A percentile compares a stretch with the other conserved stretches of the same genome.
phyloP scores from a whole-genome alignment of 2,329 filamentous ascomycete species.

The Penicillium corylophilum region DNA sequence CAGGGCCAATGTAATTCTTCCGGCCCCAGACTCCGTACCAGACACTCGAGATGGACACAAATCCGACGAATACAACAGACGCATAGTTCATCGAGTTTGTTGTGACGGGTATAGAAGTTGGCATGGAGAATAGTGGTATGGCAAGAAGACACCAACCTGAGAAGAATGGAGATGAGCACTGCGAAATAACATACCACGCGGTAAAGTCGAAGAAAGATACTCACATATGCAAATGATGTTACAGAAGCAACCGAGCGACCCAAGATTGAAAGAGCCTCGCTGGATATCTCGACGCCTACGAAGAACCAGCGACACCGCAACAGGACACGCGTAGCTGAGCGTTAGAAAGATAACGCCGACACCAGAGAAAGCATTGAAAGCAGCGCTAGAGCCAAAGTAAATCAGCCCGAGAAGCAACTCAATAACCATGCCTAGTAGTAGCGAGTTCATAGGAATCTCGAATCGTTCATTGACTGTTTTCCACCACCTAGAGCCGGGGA shows the following conservation, averaged over 20 bases:
- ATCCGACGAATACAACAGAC: conserved; percentile 66
- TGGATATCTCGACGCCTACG: conserved; percentile 57
- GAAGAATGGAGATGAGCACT: background rate
- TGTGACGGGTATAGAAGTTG: conserved; percentile 58
- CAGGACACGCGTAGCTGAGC: conserved; percentile 65
- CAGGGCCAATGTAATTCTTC: conserved; percentile 49
- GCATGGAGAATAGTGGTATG: conserved; percentile 63
- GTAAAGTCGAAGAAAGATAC: background rate
- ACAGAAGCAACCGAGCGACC: conserved; percentile 58
- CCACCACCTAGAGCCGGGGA: conserved; percentile 66
- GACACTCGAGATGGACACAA: conserved; percentile 57
- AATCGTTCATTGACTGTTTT: conserved; percentile 60
- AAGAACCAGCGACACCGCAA: conserved; percentile 57
- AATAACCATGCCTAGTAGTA: conserved; percentile 65
- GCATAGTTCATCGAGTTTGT: conserved; percentile 67
- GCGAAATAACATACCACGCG: too few species aligned
- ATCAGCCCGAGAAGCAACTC: conserved; percentile 70
- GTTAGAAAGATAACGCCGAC: conserved; percentile 75
- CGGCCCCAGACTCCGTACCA: conserved; percentile 71
- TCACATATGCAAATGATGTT: conserved; percentile 53
- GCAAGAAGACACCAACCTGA: conserved; percentile 61
- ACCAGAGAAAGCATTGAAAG: conserved; percentile 76
- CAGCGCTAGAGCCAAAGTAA: conserved; percentile 71
- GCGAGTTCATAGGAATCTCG: conserved; percentile 66
- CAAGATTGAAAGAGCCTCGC: conserved; percentile 48